Conservation (phyloP, 495 filamentous ascomycete genomes). For the Emericellopsis terricola region DNA sequence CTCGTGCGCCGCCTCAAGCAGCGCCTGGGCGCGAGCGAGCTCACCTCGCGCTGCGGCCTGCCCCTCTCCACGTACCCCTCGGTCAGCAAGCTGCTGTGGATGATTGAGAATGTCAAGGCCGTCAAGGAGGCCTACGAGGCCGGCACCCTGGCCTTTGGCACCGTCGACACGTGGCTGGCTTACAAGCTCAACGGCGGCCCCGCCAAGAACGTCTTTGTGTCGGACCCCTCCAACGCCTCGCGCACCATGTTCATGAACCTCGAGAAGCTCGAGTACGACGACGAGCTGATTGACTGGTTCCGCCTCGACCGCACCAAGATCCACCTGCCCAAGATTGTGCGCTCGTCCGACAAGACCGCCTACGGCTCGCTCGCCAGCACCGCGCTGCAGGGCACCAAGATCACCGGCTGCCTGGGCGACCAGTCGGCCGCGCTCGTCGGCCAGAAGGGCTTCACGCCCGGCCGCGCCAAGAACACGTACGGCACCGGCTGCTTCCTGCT, state of each 20-base stretch:
- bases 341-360: slow-evolving; percentile 45
- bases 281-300: slow-evolving; percentile 55
- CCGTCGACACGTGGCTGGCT: slow-evolving; percentile 59
- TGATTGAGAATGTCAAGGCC: slow-evolving; percentile 42
- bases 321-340: slow-evolving; percentile 54
- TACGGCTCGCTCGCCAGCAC: slow-evolving; percentile 43
- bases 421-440: slow-evolving; percentile 66
- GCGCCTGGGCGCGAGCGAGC: slow-evolving; percentile 11
- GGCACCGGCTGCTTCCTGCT: slow-evolving; percentile 72
- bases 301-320: slow-evolving; percentile 39
- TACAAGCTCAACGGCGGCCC: slow-evolving; percentile 59
- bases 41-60: slow-evolving; percentile 49
- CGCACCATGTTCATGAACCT: slow-evolving; percentile 77
- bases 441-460: slow-evolving; percentile 56
- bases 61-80: slow-evolving; percentile 71
- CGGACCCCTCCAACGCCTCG: slow-evolving; percentile 62
- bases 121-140: slow-evolving; percentile 49
- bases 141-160: slow-evolving; percentile 55
- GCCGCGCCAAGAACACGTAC: slow-evolving; percentile 66
- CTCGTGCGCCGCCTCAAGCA: slow-evolving; percentile 45
- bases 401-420: slow-evolving; percentile 41
- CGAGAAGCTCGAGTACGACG: slow-evolving; percentile 52
- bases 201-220: slow-evolving; percentile 40
- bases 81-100: slow-evolving; percentile 54
- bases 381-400: slow-evolving; percentile 33